Evolutionary conservation across 257 asterid genomes (phyloP).

Genomic region (Linaria vulgaris): DNA sequence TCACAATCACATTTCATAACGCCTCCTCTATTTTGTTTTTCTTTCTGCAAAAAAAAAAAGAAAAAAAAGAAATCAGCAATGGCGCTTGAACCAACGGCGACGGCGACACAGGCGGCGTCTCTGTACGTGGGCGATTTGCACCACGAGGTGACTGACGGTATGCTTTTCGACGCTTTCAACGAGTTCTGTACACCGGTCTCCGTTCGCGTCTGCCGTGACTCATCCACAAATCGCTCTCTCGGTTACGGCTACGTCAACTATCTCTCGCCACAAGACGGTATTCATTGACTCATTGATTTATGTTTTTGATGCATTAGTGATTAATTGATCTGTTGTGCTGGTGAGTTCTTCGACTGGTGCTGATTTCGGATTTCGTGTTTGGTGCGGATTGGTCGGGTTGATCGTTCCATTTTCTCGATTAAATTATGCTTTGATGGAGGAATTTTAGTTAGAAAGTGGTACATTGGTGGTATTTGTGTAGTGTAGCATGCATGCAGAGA

Average conservation of each 20-base stretch:
- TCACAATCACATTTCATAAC: constrained; percentile 19
- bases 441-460: background rate
- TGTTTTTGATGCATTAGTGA: background rate
- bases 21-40: constrained; percentile 20
- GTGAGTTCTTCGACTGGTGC: constrained; percentile 2
- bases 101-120: constrained; percentile 40
- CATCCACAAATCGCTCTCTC: constrained; percentile 48
- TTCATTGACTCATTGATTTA: too few relatives aligned
- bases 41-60: too few relatives aligned
- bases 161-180: constrained; percentile 40
- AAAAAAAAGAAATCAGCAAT: constrained; percentile 23
- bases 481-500: constrained; percentile 19
- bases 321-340: constrained; percentile 14
- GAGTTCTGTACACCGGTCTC: constrained; percentile 47
- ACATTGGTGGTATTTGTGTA: constrained; percentile 13
- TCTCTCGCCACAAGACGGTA: constrained; percentile 49
- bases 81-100: constrained; percentile 36
- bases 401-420: background rate
- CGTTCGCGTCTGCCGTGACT: constrained; percentile 57
- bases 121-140: constrained; percentile 61
- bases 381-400: constrained; percentile 17
- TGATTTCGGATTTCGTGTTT: constrained; percentile 19
- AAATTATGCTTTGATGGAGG: background rate
- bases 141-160: constrained; percentile 41
- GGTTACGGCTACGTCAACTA: constrained; percentile 59